Conservation (phyloP, 192 early-diverging fungal species). For the Linnemannia schmuckeri region DNA sequence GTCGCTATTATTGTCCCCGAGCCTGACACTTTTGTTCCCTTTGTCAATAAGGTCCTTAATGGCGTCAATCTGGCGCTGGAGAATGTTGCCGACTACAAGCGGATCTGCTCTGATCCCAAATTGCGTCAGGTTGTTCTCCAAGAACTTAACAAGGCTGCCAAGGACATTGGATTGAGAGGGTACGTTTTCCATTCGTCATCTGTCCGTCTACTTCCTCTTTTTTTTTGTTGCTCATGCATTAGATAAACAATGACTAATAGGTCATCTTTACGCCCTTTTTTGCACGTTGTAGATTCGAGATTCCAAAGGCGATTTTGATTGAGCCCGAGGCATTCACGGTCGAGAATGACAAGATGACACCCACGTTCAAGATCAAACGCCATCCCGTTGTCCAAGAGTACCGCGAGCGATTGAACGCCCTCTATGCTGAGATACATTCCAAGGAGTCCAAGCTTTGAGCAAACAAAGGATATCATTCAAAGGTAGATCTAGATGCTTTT, state of each 20-base stretch:
- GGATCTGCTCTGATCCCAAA: conserved; percentile 69
- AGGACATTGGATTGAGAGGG: conserved; percentile 70
- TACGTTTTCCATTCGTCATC: not conserved
- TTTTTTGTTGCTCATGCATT: not conserved
- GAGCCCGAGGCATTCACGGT: conserved; percentile 75
- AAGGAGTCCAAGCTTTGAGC: conserved; percentile 33
- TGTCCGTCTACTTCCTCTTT: not conserved
- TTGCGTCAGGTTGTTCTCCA: conserved; percentile 64
- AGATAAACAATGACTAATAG: not conserved
- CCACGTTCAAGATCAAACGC: conserved; percentile 92
- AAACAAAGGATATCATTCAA: not conserved
- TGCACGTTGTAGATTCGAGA: conserved; percentile 65
- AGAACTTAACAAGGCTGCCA: conserved; percentile 68
- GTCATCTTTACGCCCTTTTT: not conserved
- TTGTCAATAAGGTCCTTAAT: conserved; percentile 61
- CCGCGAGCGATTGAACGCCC: conserved; percentile 26
- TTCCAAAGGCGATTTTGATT: conserved; percentile 75
- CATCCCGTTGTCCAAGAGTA: conserved; percentile 59
- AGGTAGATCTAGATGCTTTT: not conserved
- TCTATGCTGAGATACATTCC: conserved; percentile 29
- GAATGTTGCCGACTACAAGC: conserved; percentile 38
- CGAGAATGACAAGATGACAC: conserved; percentile 82
- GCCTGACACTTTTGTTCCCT: conserved; percentile 57
- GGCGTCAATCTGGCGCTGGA: conserved; percentile 51
- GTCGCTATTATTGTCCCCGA: conserved; percentile 87